Evolutionary conservation across 345 rosid species (phyloP), one percentile per base, ranked within the genome.

Genomic region (Citrus inodora): DNA sequence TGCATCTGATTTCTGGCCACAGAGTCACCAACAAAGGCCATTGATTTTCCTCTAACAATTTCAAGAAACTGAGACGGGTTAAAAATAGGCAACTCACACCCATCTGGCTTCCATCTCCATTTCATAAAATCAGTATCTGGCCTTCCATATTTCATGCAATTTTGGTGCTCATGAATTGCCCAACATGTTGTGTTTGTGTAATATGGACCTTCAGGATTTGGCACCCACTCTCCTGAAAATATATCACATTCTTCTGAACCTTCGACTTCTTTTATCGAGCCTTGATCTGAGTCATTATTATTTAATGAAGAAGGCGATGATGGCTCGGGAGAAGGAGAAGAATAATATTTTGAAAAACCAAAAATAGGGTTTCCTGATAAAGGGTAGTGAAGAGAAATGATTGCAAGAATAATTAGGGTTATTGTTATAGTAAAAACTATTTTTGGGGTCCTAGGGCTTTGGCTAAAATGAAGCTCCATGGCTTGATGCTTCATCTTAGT

Each of bases 121-220:
- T 53, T 53, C 58, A 53, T 85, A 81, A 91, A 95, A 27, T 84
- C 98, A 0, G 82, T 25, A 55, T 95, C 99, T 0, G 94, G 96
- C 63, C 94, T 84, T 27, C 97, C 99, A 71, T 92, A 92, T 81
- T 87, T 95, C 89, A 92, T 88, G 88, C 99, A 95, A 81, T 95
- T 93, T 78, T 95, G 99, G 73, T 95, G 93, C 81, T 93, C 96
- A n/a, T 95, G 98, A 65, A 95, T 95, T 0, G 98, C 98, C 96
- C 98, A 92, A 51, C 99, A 95, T 22, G 96, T 92, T 76, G 81
- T 81, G 86, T 95, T 93, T 2, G 90, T 92, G 89, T 95, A 95
- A 76, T 95, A 95, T 0, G 99, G 99, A 1, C 92, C 96, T 5
- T 86, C 86, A 0, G 79, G 88, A 75, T 95, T 88, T 24, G 87